Evolutionary conservation across 2,329 filamentous ascomycete species (phyloP).

Genomic region (Ceratocystis albifundus): DNA sequence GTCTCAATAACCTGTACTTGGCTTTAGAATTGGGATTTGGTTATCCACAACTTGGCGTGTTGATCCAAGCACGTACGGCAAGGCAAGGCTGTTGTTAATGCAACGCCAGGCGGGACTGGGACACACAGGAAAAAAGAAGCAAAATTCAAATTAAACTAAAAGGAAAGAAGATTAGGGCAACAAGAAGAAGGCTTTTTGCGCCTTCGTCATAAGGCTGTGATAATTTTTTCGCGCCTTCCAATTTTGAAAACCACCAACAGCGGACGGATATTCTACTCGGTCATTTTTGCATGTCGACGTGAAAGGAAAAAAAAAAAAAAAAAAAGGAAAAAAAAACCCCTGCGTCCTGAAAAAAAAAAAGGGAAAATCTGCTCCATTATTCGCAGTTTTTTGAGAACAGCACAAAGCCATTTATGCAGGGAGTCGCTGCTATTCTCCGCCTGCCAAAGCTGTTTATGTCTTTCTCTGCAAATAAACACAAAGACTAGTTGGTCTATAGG

Average conservation of each 20-base stretch:
- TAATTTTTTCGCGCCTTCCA: not conserved
- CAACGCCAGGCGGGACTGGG: not conserved
- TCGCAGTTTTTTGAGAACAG: not conserved
- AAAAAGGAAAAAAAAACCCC: not conserved
- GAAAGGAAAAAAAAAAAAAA: not conserved
- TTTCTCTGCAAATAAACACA: too few species aligned
- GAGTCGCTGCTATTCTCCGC: not conserved
- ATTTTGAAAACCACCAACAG: not conserved
- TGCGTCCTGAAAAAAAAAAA: not conserved
- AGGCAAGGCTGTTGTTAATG: not conserved
- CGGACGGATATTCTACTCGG: too few species aligned
- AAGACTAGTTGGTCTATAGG: not conserved
- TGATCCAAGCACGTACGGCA: not conserved
- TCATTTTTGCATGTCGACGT: not conserved
- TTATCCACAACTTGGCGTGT: not conserved
- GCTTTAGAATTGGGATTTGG: constrained; percentile 3
- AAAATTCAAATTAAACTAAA: not conserved
- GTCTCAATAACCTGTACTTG: not conserved
- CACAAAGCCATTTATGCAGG: constrained; percentile 10
- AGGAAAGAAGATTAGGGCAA: not conserved
- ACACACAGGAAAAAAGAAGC: not conserved
- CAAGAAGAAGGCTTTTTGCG: not conserved
- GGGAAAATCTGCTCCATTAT: not conserved
- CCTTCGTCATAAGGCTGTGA: not conserved
- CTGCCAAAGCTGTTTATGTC: not conserved